These are phyloP conservation scores for Silene coronaria DNA, from an alignment of 179 eudicot species.

Conservation along the genomic window DNA sequence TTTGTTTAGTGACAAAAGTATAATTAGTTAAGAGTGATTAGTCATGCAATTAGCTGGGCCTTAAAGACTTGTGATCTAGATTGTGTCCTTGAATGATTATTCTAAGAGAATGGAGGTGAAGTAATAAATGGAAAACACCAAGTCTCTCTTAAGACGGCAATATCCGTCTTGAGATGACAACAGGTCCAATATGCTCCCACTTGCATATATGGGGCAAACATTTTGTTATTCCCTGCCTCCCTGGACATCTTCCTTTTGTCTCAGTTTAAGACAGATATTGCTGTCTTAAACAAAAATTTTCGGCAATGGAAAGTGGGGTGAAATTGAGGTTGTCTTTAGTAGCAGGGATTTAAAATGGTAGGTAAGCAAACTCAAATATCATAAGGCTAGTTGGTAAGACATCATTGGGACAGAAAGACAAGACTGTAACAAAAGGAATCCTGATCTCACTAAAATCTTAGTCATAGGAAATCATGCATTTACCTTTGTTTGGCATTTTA, in stretches of 20 bases:
- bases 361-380: conserved; percentile 22
- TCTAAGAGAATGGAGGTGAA: background rate
- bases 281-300: too few relatives aligned
- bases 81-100: conserved; percentile 21
- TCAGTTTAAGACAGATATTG: background rate
- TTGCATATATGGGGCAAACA: too few relatives aligned
- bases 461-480: conserved; percentile 9
- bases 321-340: conserved; percentile 27
- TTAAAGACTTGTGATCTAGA: conserved; percentile 19
- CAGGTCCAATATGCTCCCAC: too few relatives aligned
- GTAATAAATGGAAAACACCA: conserved; percentile 21
- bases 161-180: too few relatives aligned
- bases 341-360: conserved; percentile 15
- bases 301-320: too few relatives aligned
- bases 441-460: conserved; percentile 20
- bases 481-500: background rate
- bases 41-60: conserved; percentile 20
- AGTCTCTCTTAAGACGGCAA: too few relatives aligned
- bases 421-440: conserved; percentile 24
- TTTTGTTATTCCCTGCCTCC: too few relatives aligned
- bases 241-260: too few relatives aligned
- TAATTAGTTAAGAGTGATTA: conserved; percentile 22
- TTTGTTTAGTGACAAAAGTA: conserved; percentile 26
- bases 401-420: conserved; percentile 29
- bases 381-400: conserved; percentile 24